phyloP scores from a whole-genome alignment of 1,284 basidiomycete species.

The Papiliotrema fonsecae region DNA sequence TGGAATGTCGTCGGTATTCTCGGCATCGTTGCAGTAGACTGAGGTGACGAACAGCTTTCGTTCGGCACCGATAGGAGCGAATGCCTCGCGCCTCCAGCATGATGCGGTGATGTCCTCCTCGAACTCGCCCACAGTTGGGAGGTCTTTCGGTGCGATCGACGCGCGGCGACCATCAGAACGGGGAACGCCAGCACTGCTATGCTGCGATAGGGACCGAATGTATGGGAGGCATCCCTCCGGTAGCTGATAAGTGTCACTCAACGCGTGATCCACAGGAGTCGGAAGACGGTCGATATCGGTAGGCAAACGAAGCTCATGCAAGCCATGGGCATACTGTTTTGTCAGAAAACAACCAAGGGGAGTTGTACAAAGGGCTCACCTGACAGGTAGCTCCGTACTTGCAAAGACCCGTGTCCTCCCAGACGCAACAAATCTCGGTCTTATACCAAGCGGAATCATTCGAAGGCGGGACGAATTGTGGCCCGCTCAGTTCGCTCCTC shows the following conservation, averaged over 20 bases:
- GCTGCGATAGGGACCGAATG: no score
- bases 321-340: constrained; percentile 21
- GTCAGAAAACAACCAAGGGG: background rate
- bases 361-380: constrained; percentile 6
- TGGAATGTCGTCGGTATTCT: background rate
- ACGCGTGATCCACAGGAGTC: background rate
- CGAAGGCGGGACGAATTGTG: background rate
- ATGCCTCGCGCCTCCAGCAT: background rate
- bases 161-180: constrained; percentile 5
- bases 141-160: constrained; percentile 6
- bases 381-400: constrained; percentile 13
- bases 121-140: constrained; percentile 5
- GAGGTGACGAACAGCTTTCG: no score
- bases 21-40: no score
- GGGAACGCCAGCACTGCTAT: no score
- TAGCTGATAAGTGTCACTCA: background rate
- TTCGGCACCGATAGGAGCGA: constrained; percentile 11
- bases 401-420: constrained; percentile 14
- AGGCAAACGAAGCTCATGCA: constrained; percentile 13
- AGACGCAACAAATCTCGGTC: constrained; percentile 16
- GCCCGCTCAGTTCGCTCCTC: constrained; percentile 1
- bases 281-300: background rate
- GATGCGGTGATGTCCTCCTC: constrained; percentile 1
- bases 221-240: background rate
- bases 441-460: constrained; percentile 10